These are phyloP conservation scores for Arachis monticola DNA, from an alignment of 331 rosid species.

Conservation along the genomic window DNA sequence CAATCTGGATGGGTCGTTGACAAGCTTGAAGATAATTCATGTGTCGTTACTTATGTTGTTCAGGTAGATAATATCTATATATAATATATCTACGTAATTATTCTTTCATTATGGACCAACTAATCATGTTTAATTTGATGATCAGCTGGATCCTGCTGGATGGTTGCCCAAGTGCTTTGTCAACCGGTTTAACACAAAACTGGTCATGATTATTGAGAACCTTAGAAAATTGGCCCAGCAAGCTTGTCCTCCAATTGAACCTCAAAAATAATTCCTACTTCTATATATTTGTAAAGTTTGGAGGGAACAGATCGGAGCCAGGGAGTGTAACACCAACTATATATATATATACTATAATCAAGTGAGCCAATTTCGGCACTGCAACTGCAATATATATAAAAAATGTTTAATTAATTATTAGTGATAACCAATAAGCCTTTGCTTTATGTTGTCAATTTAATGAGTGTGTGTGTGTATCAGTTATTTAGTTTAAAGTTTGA, in stretches of 20 bases:
- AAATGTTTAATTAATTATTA: neutral
- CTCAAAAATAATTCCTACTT: constrained; percentile 38
- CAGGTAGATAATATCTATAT: constrained; percentile 64
- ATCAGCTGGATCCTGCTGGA: constrained; percentile 90
- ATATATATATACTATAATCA: constrained; percentile 32
- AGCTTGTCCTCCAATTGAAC: constrained; percentile 59
- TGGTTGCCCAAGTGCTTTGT: constrained; percentile 94
- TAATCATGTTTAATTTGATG: no score
- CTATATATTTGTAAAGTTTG: constrained; percentile 26
- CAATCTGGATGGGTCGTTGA: constrained; percentile 97
- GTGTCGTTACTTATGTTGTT: constrained; percentile 84
- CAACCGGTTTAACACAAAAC: constrained; percentile 74
- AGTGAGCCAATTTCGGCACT: constrained; percentile 10
- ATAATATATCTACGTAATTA: no score
- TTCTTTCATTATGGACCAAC: no score
- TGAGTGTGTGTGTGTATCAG: neutral
- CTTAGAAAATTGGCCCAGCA: constrained; percentile 71
- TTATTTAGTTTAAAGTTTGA: no score
- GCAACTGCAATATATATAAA: neutral
- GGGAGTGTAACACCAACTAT: constrained; percentile 4
- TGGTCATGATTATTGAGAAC: constrained; percentile 88
- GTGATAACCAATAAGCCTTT: neutral
- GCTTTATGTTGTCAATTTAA: neutral
- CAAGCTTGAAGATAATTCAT: constrained; percentile 75
- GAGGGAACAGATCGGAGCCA: neutral